A percentile compares a stretch with the other conserved stretches of the same genome.
Evolutionary conservation across 257 asterid species (phyloP).

Genomic region (Nicotiana benthamiana): DNA sequence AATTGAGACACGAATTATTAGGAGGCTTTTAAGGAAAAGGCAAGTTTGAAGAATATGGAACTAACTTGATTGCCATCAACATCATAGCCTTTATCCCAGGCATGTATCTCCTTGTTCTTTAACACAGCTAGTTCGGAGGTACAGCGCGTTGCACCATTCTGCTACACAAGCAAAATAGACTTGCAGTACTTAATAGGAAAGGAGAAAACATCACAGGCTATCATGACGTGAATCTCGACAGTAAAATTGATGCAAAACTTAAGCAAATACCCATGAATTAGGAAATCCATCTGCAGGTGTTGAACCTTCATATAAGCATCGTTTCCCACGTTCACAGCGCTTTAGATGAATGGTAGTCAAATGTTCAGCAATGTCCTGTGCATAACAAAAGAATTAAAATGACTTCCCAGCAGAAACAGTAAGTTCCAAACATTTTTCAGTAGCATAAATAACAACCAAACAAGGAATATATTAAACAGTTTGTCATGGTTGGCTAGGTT

Average conservation of each 20-base stretch:
- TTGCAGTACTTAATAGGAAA: background rate
- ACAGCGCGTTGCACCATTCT: conserved; percentile 36
- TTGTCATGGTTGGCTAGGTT: background rate
- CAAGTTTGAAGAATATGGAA: background rate
- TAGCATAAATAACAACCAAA: background rate
- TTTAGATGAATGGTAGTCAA: conserved; percentile 75
- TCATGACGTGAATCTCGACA: background rate
- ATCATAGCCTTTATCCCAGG: conserved; percentile 90
- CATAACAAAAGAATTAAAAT: background rate
- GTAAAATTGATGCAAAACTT: background rate
- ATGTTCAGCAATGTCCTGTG: conserved; percentile 97
- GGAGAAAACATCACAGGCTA: background rate
- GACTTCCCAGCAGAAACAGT: background rate
- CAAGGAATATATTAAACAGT: background rate
- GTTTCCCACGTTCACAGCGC: conserved; percentile 87
- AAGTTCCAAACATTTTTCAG: background rate
- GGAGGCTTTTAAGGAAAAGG: background rate
- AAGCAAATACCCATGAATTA: conserved; percentile 31
- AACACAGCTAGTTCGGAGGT: conserved; percentile 53
- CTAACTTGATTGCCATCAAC: conserved; percentile 78
- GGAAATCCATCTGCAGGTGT: conserved; percentile 86
- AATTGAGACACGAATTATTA: background rate
- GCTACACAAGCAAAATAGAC: conserved; percentile 10
- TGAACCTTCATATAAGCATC: conserved; percentile 91
- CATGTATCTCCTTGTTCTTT: conserved; percentile 78